Conservation (phyloP, 352 stramenopile genomes). For the Pythium oligandrum region DNA sequence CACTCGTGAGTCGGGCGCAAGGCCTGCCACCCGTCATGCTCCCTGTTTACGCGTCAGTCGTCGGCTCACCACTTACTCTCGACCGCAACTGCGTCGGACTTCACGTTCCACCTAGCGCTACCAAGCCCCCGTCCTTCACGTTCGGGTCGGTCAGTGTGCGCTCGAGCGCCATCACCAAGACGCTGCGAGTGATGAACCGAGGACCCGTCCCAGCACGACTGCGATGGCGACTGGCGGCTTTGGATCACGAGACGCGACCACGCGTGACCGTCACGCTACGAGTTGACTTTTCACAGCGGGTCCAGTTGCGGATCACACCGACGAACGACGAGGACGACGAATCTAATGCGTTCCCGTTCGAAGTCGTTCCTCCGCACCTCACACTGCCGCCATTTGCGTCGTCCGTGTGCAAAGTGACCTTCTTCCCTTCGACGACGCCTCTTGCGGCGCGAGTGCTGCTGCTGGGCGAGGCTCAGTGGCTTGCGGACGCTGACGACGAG, state of each 20-base stretch:
- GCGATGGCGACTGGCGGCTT: slow-evolving; percentile 53
- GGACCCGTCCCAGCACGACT: slow-evolving; percentile 49
- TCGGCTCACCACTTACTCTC: slow-evolving; percentile 48
- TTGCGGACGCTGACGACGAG: slow-evolving; percentile 8
- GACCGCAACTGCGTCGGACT: slow-evolving; percentile 70
- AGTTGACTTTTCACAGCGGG: slow-evolving; percentile 37
- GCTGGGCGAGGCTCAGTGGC: slow-evolving; percentile 65
- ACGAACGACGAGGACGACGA: slow-evolving; percentile 21
- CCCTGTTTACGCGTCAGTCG: slow-evolving; percentile 42
- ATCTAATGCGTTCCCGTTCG: slow-evolving; percentile 30
- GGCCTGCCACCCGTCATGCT: slow-evolving; percentile 59
- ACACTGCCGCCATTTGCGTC: slow-evolving; percentile 31
- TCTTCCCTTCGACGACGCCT: slow-evolving; percentile 19
- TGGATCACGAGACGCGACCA: slow-evolving; percentile 20
- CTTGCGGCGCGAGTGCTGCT: slow-evolving; percentile 32
- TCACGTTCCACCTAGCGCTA: slow-evolving; percentile 12
- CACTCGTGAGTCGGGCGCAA: slow-evolving; percentile 46
- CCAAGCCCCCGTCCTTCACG: slow-evolving; percentile 29
- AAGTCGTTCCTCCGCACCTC: slow-evolving; percentile 14
- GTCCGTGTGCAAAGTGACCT: slow-evolving; percentile 50
- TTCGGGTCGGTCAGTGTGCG: slow-evolving; percentile 49
- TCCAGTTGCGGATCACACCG: slow-evolving; percentile 42
- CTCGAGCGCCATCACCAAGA: slow-evolving; percentile 32
- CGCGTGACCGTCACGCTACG: slow-evolving; percentile 43
- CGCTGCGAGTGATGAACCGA: slow-evolving; percentile 63